Conservation (phyloP, 2,329 filamentous ascomycete species). For the Aspergillus sp. region DNA sequence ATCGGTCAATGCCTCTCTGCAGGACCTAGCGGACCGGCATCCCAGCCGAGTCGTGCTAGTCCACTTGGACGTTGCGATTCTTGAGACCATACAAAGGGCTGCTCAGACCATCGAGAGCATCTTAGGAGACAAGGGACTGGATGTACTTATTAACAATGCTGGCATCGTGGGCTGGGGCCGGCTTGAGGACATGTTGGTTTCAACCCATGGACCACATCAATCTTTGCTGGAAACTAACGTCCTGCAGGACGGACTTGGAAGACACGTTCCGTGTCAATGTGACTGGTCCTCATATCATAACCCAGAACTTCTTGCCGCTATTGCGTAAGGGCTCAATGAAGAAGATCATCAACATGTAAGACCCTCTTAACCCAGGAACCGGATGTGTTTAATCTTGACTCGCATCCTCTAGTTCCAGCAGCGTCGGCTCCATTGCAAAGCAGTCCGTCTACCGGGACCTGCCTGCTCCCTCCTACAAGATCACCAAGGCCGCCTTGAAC, state of each 20-base stretch:
- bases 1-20: constrained; percentile 34
- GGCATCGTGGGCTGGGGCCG: constrained; percentile 28
- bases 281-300: constrained; percentile 43
- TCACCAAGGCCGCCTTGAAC: constrained; percentile 53
- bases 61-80: constrained; percentile 42
- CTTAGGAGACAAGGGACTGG: constrained; percentile 45
- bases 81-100: constrained; percentile 38
- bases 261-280: constrained; percentile 48
- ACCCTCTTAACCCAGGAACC: background rate
- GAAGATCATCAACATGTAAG: constrained; percentile 50
- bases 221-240: background rate
- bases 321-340: constrained; percentile 44
- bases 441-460: constrained; percentile 22
- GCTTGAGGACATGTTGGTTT: constrained; percentile 30
- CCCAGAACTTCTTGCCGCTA: constrained; percentile 42
- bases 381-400: background rate
- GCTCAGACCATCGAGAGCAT: constrained; percentile 34
- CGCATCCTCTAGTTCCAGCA: constrained; percentile 38
- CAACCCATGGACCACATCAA: background rate
- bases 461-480: constrained; percentile 44
- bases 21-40: constrained; percentile 38
- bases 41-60: constrained; percentile 40
- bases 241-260: constrained; percentile 38
- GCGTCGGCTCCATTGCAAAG: constrained; percentile 45
- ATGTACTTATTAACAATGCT: constrained; percentile 53